Evolutionary conservation across 768 basidiomycete species (phyloP).

Genomic region (Serendipita sp.): DNA sequence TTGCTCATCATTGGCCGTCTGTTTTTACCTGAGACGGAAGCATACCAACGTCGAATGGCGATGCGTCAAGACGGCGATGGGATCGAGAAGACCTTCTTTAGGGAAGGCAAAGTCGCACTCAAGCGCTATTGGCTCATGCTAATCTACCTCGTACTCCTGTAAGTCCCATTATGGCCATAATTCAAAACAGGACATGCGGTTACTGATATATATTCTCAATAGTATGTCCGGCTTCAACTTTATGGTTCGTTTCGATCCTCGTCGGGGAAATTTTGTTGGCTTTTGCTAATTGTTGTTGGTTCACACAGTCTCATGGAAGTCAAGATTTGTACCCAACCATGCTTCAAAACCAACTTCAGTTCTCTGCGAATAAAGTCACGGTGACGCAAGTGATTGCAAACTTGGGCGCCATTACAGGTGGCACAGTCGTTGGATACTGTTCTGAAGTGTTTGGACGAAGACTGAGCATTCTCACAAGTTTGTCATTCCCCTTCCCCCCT

Average conservation of each 20-base stretch:
- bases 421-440: slow-evolving; percentile 65
- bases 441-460: slow-evolving; percentile 41
- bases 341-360: slow-evolving; percentile 43
- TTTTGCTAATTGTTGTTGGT: too few relatives aligned
- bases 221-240: slow-evolving; percentile 12
- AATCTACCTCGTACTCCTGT: slow-evolving; percentile 63
- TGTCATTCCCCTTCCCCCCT: not conserved
- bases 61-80: slow-evolving; percentile 27
- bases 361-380: slow-evolving; percentile 41
- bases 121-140: slow-evolving; percentile 68
- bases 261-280: too few relatives aligned
- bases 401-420: not conserved
- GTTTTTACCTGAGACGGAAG: slow-evolving; percentile 65
- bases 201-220: not conserved
- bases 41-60: slow-evolving; percentile 51
- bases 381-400: slow-evolving; percentile 24
- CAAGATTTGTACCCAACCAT: slow-evolving; percentile 75
- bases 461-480: slow-evolving; percentile 45
- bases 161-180: not conserved
- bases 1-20: slow-evolving; percentile 47
- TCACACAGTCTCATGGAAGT: slow-evolving; percentile 1
- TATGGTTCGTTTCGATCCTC: not conserved
- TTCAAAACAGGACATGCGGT: slow-evolving; percentile 8
- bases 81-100: slow-evolving; percentile 36
- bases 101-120: slow-evolving; percentile 59